Base-by-base conservation (phyloP, 2,329 filamentous ascomycete species). In the Talaromyces sp. region DNA sequence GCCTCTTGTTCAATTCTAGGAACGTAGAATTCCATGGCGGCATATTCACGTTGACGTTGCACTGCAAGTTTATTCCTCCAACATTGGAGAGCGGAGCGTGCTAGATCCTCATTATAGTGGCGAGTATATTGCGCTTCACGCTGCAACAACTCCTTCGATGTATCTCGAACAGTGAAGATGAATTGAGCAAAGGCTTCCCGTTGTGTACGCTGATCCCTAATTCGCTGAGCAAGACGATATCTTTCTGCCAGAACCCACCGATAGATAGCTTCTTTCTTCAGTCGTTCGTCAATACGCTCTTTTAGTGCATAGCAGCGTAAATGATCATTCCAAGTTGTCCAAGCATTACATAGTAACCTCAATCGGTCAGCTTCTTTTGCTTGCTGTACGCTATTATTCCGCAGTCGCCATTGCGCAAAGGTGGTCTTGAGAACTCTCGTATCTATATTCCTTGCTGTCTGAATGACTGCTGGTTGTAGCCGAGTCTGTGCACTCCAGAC, bases 271-370 rank as follows among this genome's bases (percentile, higher is more conserved):
- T 88, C 81, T 33, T 83, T 73, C 46, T 84, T 75, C 44, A 87
- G 66, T 3, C 86, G 81, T 65, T 84, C 81, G 65, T 87, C 79
- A 55, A 87, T 83, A 14, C 80, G 81, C 21, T 79, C 75, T 56
- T 73, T 75, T 1, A 88, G 72, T 16, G 81, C 80, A 67, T 81
- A 77, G 65, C 79, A 81, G 18, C 86, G 83, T 16, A 87, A 76
- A 16, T 76, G 76, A 67, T 88, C 84, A 66, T 88, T 88, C 87
- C 86, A 89, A 11, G 77, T 75, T 1, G 81, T 86, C 77, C 83
- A 86, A 3, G 83, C 78, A 69, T 85, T 85, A 57, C 80, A 81
- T 57, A 86, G 69, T 31, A 87, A 71, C 52, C 84, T 81, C 66
- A 77, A 71, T 11, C 76, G 80, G 69, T 87, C 79, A 35, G 84